A percentile compares a stretch with the other conserved stretches of the same genome.
Conservation (phyloP, 2,329 filamentous ascomycete species). For the Endoconidiophora polonica region DNA sequence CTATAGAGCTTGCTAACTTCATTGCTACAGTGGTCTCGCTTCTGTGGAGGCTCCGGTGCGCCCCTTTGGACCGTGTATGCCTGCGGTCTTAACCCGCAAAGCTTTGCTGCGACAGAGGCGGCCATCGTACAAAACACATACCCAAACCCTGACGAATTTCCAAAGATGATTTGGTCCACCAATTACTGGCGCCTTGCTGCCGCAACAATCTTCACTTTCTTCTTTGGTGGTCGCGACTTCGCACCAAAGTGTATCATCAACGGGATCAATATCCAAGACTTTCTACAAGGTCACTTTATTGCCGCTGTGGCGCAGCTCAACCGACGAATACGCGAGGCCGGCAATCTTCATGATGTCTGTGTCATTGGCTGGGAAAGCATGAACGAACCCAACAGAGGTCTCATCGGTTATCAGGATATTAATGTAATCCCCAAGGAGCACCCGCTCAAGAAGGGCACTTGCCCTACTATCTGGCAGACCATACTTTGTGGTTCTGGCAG, state of each 20-base stretch:
- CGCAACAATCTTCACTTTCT: constrained; percentile 84
- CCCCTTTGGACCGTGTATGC: constrained; percentile 98
- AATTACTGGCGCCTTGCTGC: constrained; percentile 82
- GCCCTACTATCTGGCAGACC: constrained; percentile 85
- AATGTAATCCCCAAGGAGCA: constrained; percentile 71
- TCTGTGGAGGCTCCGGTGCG: constrained; percentile 84
- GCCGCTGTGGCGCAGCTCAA: constrained; percentile 67
- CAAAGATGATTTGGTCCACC: constrained; percentile 99
- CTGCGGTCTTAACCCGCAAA: constrained; percentile 72
- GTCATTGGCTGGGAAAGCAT: constrained; percentile 93
- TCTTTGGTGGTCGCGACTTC: constrained; percentile 81
- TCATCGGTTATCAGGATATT: constrained; percentile 71
- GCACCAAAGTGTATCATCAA: constrained; percentile 92
- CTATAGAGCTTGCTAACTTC: constrained; percentile 16
- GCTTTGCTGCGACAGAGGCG: constrained; percentile 73
- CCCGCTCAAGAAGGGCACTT: constrained; percentile 80
- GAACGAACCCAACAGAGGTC: constrained; percentile 84
- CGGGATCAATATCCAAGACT: constrained; percentile 91
- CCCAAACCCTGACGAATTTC: constrained; percentile 66
- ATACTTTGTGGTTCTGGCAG: constrained; percentile 82
- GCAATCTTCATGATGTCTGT: constrained; percentile 69
- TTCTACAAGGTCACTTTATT: constrained; percentile 74
- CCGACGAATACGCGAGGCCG: constrained; percentile 71
- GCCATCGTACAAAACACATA: constrained; percentile 92
- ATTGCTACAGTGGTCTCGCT: constrained; percentile 62